These are phyloP conservation scores for Erodium texanum DNA, from an alignment of 441 rosid genomes.

Conservation along the genomic window DNA sequence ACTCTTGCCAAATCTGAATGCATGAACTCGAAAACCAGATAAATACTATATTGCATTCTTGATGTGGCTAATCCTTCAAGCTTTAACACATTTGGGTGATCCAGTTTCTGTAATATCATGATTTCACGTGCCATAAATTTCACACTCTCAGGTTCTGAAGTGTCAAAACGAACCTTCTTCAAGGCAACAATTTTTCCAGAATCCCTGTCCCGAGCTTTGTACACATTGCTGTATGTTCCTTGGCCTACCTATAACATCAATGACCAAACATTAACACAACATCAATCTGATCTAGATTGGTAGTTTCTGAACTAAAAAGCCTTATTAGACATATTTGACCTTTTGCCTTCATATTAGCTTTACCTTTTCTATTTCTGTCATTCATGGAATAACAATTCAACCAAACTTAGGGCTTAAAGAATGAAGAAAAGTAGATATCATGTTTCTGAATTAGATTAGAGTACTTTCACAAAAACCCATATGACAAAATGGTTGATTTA, in stretches of 20 bases:
- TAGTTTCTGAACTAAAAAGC: not conserved
- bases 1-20: conserved; percentile 85
- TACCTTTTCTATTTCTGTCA: too few species aligned
- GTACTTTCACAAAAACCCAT: too few species aligned
- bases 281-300: not conserved
- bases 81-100: conserved; percentile 84
- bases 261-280: not conserved
- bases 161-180: conserved; percentile 85
- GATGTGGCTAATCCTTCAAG: conserved; percentile 84
- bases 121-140: conserved; percentile 95
- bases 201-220: conserved; percentile 69
- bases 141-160: conserved; percentile 81
- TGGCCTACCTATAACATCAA: conserved; percentile 55
- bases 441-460: not conserved
- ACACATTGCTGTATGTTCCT: conserved; percentile 88
- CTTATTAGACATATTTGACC: not conserved
- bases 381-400: not conserved
- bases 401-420: not conserved
- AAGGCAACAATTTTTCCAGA: conserved; percentile 79
- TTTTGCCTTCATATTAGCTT: too few species aligned
- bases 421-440: not conserved
- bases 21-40: conserved; percentile 81
- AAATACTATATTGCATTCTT: conserved; percentile 74
- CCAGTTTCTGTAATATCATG: conserved; percentile 48
- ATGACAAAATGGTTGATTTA: not conserved